These are phyloP conservation scores for Sambucus nigra DNA, from an alignment of 129 eudicot species.

Conservation along the genomic window DNA sequence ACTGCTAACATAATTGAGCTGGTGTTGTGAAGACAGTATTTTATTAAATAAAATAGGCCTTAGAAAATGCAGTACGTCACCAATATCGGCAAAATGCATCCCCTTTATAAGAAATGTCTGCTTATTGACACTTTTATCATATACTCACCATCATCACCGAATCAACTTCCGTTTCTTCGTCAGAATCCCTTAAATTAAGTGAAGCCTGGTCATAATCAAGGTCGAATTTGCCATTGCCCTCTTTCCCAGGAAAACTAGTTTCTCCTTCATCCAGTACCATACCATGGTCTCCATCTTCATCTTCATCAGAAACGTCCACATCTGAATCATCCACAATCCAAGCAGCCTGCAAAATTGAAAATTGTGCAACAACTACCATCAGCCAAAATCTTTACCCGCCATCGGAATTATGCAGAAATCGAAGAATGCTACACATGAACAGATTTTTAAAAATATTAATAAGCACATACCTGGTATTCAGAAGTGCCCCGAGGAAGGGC, in stretches of 20 bases:
- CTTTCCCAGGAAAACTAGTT: slow-evolving; percentile 23
- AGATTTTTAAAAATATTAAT: background rate
- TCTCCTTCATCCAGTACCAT: slow-evolving; percentile 65
- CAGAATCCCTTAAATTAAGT: slow-evolving; percentile 58
- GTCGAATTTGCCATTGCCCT: slow-evolving; percentile 30
- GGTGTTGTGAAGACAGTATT: background rate
- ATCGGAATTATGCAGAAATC: background rate
- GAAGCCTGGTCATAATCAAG: slow-evolving; percentile 80
- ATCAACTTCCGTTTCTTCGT: slow-evolving; percentile 71
- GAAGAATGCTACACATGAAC: background rate
- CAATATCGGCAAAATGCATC: background rate
- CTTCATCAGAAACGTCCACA: slow-evolving; percentile 50
- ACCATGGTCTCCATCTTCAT: slow-evolving; percentile 53
- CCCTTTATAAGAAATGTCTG: background rate
- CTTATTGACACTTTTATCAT: background rate
- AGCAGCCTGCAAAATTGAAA: slow-evolving; percentile 60
- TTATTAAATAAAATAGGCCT: background rate
- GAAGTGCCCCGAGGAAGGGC: slow-evolving; percentile 80
- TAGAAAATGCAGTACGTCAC: background rate
- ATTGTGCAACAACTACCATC: background rate
- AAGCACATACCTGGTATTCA: slow-evolving; percentile 66
- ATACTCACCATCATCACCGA: slow-evolving; percentile 73
- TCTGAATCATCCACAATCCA: slow-evolving; percentile 95
- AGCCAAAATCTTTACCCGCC: background rate
- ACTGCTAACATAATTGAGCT: background rate